phyloP scores from a whole-genome alignment of 495 filamentous ascomycete species.

The Talaromyces adpressus region DNA sequence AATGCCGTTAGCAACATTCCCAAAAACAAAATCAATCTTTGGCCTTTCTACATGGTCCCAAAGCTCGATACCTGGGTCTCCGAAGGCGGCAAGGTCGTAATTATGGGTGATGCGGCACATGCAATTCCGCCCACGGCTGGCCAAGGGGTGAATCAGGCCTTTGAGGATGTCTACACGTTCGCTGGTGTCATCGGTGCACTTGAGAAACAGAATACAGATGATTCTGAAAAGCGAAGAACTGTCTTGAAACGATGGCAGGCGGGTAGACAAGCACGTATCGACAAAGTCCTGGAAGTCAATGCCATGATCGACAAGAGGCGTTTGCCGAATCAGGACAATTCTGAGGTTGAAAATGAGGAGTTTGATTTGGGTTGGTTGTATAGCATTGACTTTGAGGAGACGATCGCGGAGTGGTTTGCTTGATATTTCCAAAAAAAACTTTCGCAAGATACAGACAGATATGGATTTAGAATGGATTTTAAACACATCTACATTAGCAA shows the following conservation, averaged over 20 bases:
- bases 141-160: constrained; percentile 33
- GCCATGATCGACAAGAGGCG: constrained; percentile 24
- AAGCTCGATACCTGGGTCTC: constrained; percentile 32
- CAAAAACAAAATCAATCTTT: constrained; percentile 22
- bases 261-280: constrained; percentile 23
- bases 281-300: constrained; percentile 24
- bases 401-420: constrained; percentile 17
- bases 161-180: constrained; percentile 28
- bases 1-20: constrained; percentile 24
- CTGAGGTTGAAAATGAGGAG: constrained; percentile 21
- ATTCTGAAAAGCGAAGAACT: not conserved
- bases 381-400: constrained; percentile 19
- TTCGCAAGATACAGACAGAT: not conserved
- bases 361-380: constrained; percentile 33
- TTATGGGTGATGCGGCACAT: constrained; percentile 46
- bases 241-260: constrained; percentile 23
- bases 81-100: constrained; percentile 24
- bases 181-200: constrained; percentile 9
- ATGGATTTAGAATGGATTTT: not conserved
- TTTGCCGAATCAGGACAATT: constrained; percentile 17
- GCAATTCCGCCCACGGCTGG: constrained; percentile 40
- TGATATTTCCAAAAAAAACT: not conserved
- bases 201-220: not conserved
- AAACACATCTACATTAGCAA: not conserved
- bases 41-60: constrained; percentile 37